phyloP scores from a whole-genome alignment of 352 stramenopile species.

The Phytophthora crassamura region DNA sequence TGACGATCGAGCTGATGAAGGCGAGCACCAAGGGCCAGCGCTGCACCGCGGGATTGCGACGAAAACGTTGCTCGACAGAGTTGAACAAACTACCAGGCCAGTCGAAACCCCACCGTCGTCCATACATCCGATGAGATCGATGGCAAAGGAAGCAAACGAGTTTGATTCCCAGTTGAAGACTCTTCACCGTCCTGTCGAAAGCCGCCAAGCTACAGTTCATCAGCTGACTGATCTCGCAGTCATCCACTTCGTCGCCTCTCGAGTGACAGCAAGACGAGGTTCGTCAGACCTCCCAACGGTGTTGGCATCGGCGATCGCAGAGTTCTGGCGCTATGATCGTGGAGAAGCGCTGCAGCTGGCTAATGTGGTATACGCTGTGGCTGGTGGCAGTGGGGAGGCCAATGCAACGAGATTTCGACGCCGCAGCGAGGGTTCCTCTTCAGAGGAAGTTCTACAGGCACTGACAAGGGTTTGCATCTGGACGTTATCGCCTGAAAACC shows the following conservation, averaged over 20 bases:
- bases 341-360: no score
- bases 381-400: no score
- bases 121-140: neutral
- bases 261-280: no score
- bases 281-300: no score
- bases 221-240: conserved; percentile 16
- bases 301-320: no score
- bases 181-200: neutral
- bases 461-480: no score
- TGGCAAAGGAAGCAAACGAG: neutral
- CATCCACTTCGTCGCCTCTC: conserved; percentile 16
- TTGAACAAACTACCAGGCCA: neutral
- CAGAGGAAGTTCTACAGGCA: no score
- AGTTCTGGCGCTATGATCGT: no score
- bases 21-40: neutral
- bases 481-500: no score
- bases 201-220: neutral
- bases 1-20: neutral
- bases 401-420: no score
- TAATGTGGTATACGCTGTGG: no score
- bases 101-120: neutral
- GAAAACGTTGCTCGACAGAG: neutral
- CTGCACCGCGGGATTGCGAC: neutral
- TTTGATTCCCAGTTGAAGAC: neutral
- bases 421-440: no score